These are phyloP conservation scores for Gillenia trifoliata DNA, from an alignment of 306 rosid genomes.

Conservation along the genomic window DNA sequence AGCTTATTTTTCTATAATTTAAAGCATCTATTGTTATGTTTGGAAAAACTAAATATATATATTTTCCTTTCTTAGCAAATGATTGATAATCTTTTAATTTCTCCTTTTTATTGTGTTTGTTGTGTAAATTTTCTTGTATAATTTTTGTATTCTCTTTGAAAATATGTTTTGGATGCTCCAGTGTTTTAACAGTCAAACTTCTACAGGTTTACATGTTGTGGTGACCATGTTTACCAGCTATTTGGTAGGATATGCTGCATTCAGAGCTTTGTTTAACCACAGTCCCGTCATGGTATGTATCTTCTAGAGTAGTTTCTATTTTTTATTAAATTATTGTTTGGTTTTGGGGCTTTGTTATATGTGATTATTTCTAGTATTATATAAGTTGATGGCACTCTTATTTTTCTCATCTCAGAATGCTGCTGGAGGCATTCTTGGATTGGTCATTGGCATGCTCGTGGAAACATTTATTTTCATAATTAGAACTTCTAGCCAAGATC, in stretches of 20 bases:
- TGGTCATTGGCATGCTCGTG: conserved; percentile 82
- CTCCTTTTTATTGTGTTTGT: background rate
- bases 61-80: background rate
- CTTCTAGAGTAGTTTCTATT: background rate
- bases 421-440: conserved; percentile 86
- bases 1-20: background rate
- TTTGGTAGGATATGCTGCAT: conserved; percentile 69
- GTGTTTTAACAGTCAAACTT: conserved; percentile 16
- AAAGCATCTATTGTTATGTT: background rate
- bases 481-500: conserved; percentile 39
- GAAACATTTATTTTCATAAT: conserved; percentile 89
- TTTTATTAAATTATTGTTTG: background rate
- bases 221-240: conserved; percentile 85
- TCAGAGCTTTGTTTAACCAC: conserved; percentile 75
- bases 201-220: conserved; percentile 77
- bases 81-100: background rate
- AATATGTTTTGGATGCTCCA: background rate
- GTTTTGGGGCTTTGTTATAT: conserved; percentile 7
- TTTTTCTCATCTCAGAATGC: conserved; percentile 52
- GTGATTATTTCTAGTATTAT: background rate
- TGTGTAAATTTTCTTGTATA: background rate
- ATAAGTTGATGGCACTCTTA: background rate
- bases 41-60: background rate
- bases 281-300: conserved; percentile 76
- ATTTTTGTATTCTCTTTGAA: background rate